Base-by-base conservation (phyloP, 2,329 filamentous ascomycete species). In the Emericellopsis atlantica region DNA sequence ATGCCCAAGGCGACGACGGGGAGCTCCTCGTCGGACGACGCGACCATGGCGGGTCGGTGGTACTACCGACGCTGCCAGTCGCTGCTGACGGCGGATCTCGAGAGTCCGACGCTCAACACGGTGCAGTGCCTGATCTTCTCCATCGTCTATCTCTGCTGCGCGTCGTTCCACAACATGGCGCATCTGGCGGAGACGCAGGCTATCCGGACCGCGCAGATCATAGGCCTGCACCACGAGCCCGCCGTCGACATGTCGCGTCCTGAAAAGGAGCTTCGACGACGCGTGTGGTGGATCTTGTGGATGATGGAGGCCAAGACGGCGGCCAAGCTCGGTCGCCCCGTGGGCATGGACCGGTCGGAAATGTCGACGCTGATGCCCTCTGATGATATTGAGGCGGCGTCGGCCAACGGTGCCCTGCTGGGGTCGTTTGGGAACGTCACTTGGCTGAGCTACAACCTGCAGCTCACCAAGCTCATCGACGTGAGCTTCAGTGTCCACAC, bases 241-340 rank as follows among this genome's bases (percentile, higher is more conserved):
- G 53, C 60, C 1, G 42, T 45, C 8, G 45, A 51, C 37, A 44
- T 66, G 38, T 51, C 62, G 0, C 45, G 41, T 4, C 39, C 44
- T 0, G 52, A 66, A 38, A 48, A 59, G 15, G 69, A 72, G 45
- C 50, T 70, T 43, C 64, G 66, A 5, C 69, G 64, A 46, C 58
- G 70, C 1, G 44, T 75, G 11, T 76, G 72, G 71, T 75, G 69
- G 69, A 54, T 52, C 1, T 48, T 76, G 1, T 74, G 64, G 48
- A 54, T 57, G 1, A 50, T 72, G 14, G 72, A 76, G 39, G 61
- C 54, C 43, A 70, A 69, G 47, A 60, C 54, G 3, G 59, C 57
- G 43, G 62, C 66, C 54, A 67, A 70, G 43, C 56, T 70, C 2
- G 68, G 69, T 4, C 62, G 68, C 0, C 67, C 67, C 1, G 62